Evolutionary conservation across 495 filamentous ascomycete genomes (phyloP).

Genomic region (Patellaria atrata): DNA sequence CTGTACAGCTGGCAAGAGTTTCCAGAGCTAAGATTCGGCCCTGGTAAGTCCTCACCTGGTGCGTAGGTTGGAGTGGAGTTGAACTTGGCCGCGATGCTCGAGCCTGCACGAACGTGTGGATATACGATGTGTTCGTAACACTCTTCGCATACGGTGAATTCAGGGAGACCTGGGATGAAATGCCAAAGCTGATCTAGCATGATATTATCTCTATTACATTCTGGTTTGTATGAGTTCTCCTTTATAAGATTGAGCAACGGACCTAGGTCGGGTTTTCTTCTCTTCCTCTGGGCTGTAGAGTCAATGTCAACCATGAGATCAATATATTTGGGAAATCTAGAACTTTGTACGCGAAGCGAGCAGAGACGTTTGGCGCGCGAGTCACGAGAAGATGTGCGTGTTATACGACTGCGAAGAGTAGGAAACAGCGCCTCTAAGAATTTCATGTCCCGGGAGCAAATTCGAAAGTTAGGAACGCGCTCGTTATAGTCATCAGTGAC

Average conservation of each 20-base stretch:
- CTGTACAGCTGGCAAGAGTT: constrained; percentile 61
- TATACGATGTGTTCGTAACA: constrained; percentile 57
- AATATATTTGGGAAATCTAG: constrained; percentile 41
- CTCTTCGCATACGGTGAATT: constrained; percentile 55
- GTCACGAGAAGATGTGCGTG: constrained; percentile 13
- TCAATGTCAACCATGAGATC: constrained; percentile 44
- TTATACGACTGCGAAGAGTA: constrained; percentile 23
- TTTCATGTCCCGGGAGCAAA: constrained; percentile 24
- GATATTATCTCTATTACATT: constrained; percentile 41
- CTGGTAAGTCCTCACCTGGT: constrained; percentile 32
- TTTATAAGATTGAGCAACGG: constrained; percentile 38
- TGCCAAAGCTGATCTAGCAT: constrained; percentile 40
- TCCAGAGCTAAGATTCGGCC: too few relatives aligned
- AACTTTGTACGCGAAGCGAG: constrained; percentile 15
- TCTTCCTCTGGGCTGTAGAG: constrained; percentile 29
- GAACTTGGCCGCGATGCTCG: constrained; percentile 44
- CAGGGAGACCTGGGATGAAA: constrained; percentile 45
- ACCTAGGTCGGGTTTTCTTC: constrained; percentile 31
- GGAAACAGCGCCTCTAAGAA: constrained; percentile 26
- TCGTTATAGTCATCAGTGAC: constrained; percentile 37
- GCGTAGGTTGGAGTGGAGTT: constrained; percentile 31
- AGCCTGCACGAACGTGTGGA: constrained; percentile 40
- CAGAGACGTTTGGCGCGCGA: constrained; percentile 10
- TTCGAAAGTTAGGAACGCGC: constrained; percentile 40
- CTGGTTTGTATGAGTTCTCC: constrained; percentile 34